phyloP scores from a whole-genome alignment of 306 rosid genomes.

The Trichosanthes truncata region DNA sequence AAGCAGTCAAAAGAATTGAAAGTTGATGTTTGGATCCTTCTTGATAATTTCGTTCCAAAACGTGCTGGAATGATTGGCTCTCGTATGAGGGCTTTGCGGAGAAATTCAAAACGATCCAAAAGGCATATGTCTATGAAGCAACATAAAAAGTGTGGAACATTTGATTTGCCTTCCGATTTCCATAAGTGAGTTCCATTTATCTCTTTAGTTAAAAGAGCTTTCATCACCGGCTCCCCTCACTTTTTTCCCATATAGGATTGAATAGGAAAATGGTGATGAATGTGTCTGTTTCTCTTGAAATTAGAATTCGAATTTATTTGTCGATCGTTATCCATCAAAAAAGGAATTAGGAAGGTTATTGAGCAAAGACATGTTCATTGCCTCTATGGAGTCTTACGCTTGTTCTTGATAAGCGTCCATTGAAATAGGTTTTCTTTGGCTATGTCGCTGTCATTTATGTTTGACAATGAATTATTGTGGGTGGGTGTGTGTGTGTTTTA shows the following conservation, averaged over 20 bases:
- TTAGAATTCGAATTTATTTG: neutral
- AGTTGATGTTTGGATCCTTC: constrained; percentile 62
- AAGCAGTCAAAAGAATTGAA: constrained; percentile 51
- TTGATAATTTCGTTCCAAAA: constrained; percentile 56
- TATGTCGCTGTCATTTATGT: neutral
- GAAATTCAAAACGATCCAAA: constrained; percentile 70
- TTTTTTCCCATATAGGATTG: neutral
- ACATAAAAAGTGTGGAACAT: constrained; percentile 50
- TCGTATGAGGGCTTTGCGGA: constrained; percentile 39
- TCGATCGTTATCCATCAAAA: neutral
- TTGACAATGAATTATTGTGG: neutral
- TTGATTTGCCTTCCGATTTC: constrained; percentile 48
- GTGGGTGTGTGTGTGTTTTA: neutral
- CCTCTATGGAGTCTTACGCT: neutral
- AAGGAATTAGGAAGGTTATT: neutral
- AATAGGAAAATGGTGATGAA: neutral
- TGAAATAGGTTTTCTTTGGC: neutral
- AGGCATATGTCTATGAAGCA: constrained; percentile 67
- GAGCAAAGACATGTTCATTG: neutral
- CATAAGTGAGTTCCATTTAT: constrained; percentile 37
- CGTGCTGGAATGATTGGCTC: constrained; percentile 27
- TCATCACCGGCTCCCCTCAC: neutral
- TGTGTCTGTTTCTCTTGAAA: neutral
- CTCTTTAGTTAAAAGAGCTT: neutral
- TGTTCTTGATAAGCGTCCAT: neutral